A percentile compares a stretch with the other conserved stretches of the same genome.
These are phyloP conservation scores for Volvox carteri DNA, from an alignment of 163 green algal genomes.

Conservation along the genomic window DNA sequence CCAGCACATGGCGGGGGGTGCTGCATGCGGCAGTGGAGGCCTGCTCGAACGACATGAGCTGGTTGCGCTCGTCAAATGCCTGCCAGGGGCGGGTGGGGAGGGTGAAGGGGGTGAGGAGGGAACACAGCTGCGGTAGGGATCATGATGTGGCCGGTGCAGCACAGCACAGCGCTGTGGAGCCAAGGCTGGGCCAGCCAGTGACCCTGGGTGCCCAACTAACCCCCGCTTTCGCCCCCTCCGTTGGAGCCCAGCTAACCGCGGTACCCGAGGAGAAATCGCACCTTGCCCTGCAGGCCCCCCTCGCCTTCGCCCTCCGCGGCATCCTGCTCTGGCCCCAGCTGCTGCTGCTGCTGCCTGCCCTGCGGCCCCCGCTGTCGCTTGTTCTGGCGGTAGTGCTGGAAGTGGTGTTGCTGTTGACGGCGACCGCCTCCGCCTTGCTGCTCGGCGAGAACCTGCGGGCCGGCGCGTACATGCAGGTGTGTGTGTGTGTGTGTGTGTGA, in stretches of 20 bases:
- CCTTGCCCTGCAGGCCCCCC: neutral
- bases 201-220: too few relatives aligned
- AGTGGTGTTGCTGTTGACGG: slow-evolving; percentile 2
- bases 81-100: neutral
- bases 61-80: neutral
- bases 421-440: neutral
- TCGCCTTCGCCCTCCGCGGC: neutral
- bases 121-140: too few relatives aligned
- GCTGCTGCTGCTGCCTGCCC: slow-evolving; percentile 10
- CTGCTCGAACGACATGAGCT: neutral
- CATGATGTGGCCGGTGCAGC: too few relatives aligned
- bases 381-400: neutral
- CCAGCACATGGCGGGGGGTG: slow-evolving; percentile 34
- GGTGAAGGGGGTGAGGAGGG: too few relatives aligned
- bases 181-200: too few relatives aligned
- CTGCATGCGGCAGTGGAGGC: neutral
- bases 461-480: too few relatives aligned
- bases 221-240: too few relatives aligned
- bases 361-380: slow-evolving; percentile 1
- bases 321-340: neutral
- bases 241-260: too few relatives aligned
- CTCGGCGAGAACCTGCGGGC: slow-evolving; percentile 3
- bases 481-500: too few relatives aligned
- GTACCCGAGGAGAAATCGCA: too few relatives aligned
- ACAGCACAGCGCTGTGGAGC: too few relatives aligned